phyloP scores from a whole-genome alignment of 2,329 filamentous ascomycete species.

The Orbilia ellipsospora region DNA sequence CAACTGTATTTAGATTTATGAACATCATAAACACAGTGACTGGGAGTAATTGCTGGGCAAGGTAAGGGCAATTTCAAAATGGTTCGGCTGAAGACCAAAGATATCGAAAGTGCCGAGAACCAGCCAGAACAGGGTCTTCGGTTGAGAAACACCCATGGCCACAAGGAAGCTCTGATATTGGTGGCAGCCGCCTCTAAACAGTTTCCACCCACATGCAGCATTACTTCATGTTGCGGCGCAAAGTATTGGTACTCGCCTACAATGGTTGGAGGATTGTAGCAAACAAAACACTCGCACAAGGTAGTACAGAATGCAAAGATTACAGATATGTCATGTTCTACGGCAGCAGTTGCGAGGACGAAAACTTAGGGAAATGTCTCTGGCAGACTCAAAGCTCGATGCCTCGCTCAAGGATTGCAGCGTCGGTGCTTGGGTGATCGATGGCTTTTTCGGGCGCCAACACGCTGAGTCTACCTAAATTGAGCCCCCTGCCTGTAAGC shows the following conservation, averaged over 20 bases:
- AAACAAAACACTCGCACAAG: constrained; percentile 10
- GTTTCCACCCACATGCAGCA: constrained; percentile 39
- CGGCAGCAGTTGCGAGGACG: neutral
- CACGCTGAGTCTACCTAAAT: constrained; percentile 12
- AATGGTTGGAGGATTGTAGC: constrained; percentile 18
- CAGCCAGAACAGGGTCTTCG: constrained; percentile 45
- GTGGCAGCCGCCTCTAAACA: constrained; percentile 31
- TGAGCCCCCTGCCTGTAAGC: constrained; percentile 28
- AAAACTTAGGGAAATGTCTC: neutral
- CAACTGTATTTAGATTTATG: constrained; percentile 30
- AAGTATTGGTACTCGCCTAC: constrained; percentile 25
- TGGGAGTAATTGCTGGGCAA: neutral
- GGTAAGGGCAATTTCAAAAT: too few species aligned
- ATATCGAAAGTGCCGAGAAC: constrained; percentile 12
- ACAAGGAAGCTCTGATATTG: constrained; percentile 25
- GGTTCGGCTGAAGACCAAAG: too few species aligned
- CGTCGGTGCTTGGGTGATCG: neutral
- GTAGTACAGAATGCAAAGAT: constrained; percentile 19
- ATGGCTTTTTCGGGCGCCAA: neutral
- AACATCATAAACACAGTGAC: neutral
- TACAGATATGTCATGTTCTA: constrained; percentile 30
- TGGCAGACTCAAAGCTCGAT: constrained; percentile 2
- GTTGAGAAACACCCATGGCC: constrained; percentile 51
- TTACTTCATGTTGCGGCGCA: constrained; percentile 30
- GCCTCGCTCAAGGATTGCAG: constrained; percentile 18